phyloP scores from a whole-genome alignment of 163 green algal species.

The Botryococcus braunii region DNA sequence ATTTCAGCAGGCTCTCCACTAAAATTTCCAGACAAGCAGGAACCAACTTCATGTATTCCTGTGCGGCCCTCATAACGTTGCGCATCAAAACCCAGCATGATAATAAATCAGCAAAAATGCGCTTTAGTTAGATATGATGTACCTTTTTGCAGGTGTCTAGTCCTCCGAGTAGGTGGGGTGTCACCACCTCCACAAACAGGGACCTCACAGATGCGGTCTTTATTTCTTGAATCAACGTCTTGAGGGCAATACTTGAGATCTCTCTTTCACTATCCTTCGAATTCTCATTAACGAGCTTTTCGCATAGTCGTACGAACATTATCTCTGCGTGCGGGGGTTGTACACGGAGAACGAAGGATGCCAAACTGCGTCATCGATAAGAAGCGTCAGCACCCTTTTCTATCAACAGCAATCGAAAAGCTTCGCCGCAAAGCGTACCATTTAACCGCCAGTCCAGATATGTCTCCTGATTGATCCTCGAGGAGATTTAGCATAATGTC shows the following conservation, averaged over 20 bases:
- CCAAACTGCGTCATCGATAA: slow-evolving; percentile 71
- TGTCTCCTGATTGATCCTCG: slow-evolving; percentile 79
- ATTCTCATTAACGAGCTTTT: slow-evolving; percentile 53
- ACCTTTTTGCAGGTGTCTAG: slow-evolving; percentile 20
- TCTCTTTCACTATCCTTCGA: slow-evolving; percentile 68
- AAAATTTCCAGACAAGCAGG: slow-evolving; percentile 64
- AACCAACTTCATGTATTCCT: slow-evolving; percentile 11
- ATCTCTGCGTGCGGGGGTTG: slow-evolving; percentile 42
- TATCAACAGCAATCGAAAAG: not conserved
- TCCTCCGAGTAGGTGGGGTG: slow-evolving; percentile 51
- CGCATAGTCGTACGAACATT: slow-evolving; percentile 52
- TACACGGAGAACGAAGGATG: slow-evolving; percentile 66
- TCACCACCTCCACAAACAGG: slow-evolving; percentile 30
- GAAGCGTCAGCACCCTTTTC: not conserved
- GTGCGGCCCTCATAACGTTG: not conserved
- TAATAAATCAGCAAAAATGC: not conserved
- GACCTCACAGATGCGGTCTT: slow-evolving; percentile 7
- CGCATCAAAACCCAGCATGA: not conserved
- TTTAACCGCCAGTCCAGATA: slow-evolving; percentile 81
- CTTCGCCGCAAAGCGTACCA: slow-evolving; percentile 49
- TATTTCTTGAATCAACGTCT: slow-evolving; percentile 72
- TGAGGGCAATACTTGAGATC: slow-evolving; percentile 77
- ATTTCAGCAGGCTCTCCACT: slow-evolving; percentile 52
- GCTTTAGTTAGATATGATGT: not conserved
- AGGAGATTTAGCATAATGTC: slow-evolving; percentile 70